Conservation (phyloP, 2,329 filamentous ascomycete genomes). For the Diaporthe sp. region DNA sequence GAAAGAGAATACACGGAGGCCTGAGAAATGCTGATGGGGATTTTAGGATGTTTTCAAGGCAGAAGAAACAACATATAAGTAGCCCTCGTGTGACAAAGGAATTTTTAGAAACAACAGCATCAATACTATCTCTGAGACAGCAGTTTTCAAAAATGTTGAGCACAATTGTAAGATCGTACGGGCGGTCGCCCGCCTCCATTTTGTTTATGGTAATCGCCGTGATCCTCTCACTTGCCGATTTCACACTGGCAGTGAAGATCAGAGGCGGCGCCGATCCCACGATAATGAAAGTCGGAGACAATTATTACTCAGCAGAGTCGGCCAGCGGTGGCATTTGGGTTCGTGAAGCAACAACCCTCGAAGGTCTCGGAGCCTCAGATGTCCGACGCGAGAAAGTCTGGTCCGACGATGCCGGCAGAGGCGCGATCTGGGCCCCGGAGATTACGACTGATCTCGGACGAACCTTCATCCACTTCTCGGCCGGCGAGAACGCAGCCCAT, state of each 20-base stretch:
- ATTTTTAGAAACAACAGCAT: not conserved
- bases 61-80: not conserved
- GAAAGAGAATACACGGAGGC: not conserved
- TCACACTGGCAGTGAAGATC: not conserved
- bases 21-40: not conserved
- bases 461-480: conserved; percentile 45
- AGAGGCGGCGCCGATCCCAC: conserved; percentile 3
- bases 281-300: conserved; percentile 1
- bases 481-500: conserved; percentile 40
- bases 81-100: not conserved
- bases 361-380: not conserved
- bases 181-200: not conserved
- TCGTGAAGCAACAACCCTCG: not conserved
- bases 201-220: not conserved
- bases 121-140: not conserved
- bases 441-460: conserved; percentile 41
- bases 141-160: not conserved
- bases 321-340: conserved; percentile 2
- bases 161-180: not conserved
- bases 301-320: conserved; percentile 11
- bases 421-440: conserved; percentile 45
- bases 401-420: conserved; percentile 40
- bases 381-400: conserved; percentile 39
- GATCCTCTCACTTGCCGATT: not conserved
- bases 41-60: not conserved